Conservation (phyloP, 495 filamentous ascomycete genomes). For the Neurospora sp. region DNA sequence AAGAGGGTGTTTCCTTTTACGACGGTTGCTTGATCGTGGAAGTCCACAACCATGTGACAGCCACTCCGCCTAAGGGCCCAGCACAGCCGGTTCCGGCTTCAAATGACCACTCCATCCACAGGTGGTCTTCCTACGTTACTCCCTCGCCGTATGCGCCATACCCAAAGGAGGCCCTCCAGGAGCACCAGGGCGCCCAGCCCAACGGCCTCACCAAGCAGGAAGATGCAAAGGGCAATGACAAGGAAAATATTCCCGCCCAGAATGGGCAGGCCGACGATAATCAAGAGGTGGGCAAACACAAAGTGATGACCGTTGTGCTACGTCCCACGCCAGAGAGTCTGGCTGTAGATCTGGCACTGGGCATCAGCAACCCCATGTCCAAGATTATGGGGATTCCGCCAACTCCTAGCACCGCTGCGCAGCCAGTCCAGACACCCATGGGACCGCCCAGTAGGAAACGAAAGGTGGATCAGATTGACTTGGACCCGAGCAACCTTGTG, state of each 20-base stretch:
- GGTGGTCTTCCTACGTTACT: conserved; percentile 76
- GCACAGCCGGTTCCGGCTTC: conserved; percentile 48
- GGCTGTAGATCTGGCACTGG: conserved; percentile 62
- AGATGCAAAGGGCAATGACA: conserved; percentile 19
- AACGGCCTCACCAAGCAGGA: conserved; percentile 20
- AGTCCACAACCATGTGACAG: conserved; percentile 57
- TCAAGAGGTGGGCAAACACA: conserved; percentile 40
- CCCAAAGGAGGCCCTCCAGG: conserved; percentile 45
- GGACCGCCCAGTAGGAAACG: conserved; percentile 56
- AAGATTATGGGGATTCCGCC: conserved; percentile 39
- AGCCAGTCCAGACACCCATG: conserved; percentile 19
- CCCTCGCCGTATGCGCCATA: conserved; percentile 80
- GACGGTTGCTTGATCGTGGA: conserved; percentile 94
- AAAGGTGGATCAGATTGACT: conserved; percentile 57
- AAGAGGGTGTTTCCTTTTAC: conserved; percentile 69
- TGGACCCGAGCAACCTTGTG: conserved; percentile 62
- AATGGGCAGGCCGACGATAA: conserved; percentile 34
- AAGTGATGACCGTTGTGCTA: conserved; percentile 68
- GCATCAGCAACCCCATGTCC: conserved; percentile 59
- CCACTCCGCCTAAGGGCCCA: background rate
- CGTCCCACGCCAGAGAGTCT: conserved; percentile 71
- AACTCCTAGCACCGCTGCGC: conserved; percentile 38
- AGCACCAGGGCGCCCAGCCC: conserved; percentile 15
- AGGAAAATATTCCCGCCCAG: conserved; percentile 44
- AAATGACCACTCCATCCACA: conserved; percentile 76